Base-by-base conservation (phyloP, 2,329 filamentous ascomycete species). In the Cladosporium sp. region DNA sequence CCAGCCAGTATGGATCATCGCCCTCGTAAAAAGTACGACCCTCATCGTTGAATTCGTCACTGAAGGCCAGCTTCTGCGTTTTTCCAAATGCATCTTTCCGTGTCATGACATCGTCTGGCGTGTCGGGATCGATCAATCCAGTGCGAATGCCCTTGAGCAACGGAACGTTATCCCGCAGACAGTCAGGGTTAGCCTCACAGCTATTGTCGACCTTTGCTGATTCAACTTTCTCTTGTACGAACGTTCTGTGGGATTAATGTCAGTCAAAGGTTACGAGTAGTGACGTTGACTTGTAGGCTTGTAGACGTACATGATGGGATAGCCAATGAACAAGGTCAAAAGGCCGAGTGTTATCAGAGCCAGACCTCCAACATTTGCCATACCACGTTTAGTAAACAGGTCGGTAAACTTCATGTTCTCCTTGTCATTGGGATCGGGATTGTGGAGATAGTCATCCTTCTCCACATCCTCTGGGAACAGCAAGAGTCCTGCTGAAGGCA, bases 381-480 rank as follows among this genome's bases (percentile, higher is more conserved):
- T 56, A 38, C 83, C 84, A 71, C 84, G 72, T 55, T 71, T 78
- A 33, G 78, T 84, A 63, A 79, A 86, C 35, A 87, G 72, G 60
- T 85, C 79, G 58, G 82, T 83, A 42, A 65, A 68, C 16, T 58
- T 58, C 55, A 83, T 79, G 39, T 78, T 73, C 35, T 82, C 75
- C 57, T 78, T 79, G 40, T 86, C 83, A 46, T 77, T 76, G 1
- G 82, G 79, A 59, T 84, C 82, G 0, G 84, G 84, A 58, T 86
- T 86, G 62, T 88, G 84, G 54, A 88, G 61, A 55, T 79, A 84
- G 61, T 88, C 84, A 62, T 88, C 84, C 59, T 85, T 85, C 64
- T 88, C 84, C 18, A 86, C 79, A 61, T 87, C 84, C 63, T 86
- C 82, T 0, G 84, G 84, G 58, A 83, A 87, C 16, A 87, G 68